Conservation (phyloP, 345 rosid genomes). For the Pistacia atlantica region DNA sequence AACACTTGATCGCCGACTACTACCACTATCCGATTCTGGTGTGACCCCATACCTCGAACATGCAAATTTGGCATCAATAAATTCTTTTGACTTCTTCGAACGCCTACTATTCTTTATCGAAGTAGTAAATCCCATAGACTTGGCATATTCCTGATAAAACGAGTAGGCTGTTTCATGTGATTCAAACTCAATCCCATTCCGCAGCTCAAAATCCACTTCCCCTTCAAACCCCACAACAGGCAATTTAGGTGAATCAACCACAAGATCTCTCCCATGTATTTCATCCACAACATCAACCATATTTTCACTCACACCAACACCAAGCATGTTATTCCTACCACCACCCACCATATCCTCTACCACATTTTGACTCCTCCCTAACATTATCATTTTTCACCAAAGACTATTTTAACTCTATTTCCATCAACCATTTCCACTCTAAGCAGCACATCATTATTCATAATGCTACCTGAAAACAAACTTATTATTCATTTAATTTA, state of each 20-base stretch:
- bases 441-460: background rate
- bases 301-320: conserved; percentile 14
- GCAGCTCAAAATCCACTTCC: conserved; percentile 27
- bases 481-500: background rate
- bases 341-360: conserved; percentile 25
- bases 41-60: conserved; percentile 42
- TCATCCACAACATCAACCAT: conserved; percentile 19
- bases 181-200: conserved; percentile 39
- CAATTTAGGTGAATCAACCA: conserved; percentile 20
- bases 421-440: conserved; percentile 9
- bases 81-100: conserved; percentile 41
- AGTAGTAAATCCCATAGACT: conserved; percentile 46
- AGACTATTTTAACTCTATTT: background rate
- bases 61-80: conserved; percentile 32
- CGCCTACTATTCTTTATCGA: conserved; percentile 43
- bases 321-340: conserved; percentile 21
- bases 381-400: conserved; percentile 17
- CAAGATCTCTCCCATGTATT: conserved; percentile 16
- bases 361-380: conserved; percentile 9
- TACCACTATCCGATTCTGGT: conserved; percentile 39
- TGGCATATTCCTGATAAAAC: conserved; percentile 44
- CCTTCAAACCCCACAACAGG: conserved; percentile 25
- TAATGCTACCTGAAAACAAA: conserved; percentile 18
- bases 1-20: conserved; percentile 36
- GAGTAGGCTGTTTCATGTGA: conserved; percentile 42